phyloP scores from a whole-genome alignment of 2,329 filamentous ascomycete genomes.

The Zelopaecilomyces penicillatus region DNA sequence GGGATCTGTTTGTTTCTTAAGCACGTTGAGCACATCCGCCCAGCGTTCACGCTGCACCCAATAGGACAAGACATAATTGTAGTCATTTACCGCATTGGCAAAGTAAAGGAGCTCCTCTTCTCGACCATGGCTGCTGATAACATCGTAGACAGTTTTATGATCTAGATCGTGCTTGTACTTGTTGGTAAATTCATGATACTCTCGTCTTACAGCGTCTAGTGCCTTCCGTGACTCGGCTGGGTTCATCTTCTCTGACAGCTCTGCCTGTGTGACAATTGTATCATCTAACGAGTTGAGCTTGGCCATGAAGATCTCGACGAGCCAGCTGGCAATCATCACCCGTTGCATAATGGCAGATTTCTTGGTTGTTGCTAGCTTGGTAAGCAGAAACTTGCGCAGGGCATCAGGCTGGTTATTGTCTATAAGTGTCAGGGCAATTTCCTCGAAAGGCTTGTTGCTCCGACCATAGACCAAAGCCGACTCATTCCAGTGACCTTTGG shows the following conservation, averaged over 20 bases:
- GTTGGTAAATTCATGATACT: conserved; percentile 81
- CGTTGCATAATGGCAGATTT: conserved; percentile 85
- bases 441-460: conserved; percentile 94
- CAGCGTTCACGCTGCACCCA: conserved; percentile 96
- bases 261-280: conserved; percentile 81
- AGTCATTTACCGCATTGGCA: conserved; percentile 80
- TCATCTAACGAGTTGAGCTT: conserved; percentile 94
- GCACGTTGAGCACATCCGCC: conserved; percentile 74
- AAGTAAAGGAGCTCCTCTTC: conserved; percentile 90
- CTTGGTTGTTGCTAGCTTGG: conserved; percentile 74
- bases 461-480: conserved; percentile 87
- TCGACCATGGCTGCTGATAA: conserved; percentile 89
- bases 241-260: conserved; percentile 64
- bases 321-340: conserved; percentile 91
- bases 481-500: conserved; percentile 73
- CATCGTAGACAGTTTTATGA: conserved; percentile 85
- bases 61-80: conserved; percentile 90
- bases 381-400: conserved; percentile 77
- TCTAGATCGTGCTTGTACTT: conserved; percentile 85
- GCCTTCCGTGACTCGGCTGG: conserved; percentile 64
- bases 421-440: conserved; percentile 85
- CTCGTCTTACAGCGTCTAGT: conserved; percentile 60
- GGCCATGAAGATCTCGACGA: conserved; percentile 94
- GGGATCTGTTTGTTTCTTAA: conserved; percentile 86
- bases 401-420: conserved; percentile 87